Evolutionary conservation across 2,329 filamentous ascomycete species (phyloP), one percentile per base, ranked within the genome.

Genomic region (Diplocarpon rosae): DNA sequence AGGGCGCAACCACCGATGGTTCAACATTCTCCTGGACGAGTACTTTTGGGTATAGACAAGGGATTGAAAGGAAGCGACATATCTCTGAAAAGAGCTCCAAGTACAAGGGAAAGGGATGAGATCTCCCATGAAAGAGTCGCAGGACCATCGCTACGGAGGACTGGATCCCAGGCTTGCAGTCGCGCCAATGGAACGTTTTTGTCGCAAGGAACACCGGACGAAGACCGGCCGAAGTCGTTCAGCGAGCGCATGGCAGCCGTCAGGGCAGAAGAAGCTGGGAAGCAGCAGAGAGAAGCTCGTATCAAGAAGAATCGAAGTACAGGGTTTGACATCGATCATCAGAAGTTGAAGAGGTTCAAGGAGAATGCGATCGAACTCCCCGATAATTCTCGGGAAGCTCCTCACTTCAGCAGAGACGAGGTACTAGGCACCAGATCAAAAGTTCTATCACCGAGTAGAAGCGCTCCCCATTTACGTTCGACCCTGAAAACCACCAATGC

Each of bases 11-110:
- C 68, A 12, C 60, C 69, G 1, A 58, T 67, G 13, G 68, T 75
- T 12, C 80, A 78, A 30, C 77, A 73, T 20, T 95, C 89, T 1
- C 90, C 92, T 1, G 83, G 83, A 42, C 74, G 89, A 48, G 76
- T 92, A 12, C 65, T 87, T 14, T 64, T 96, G 13, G 90, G 92
- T 5, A 93, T 96, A 50, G 89, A 95, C 64, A 93, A 94, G 61
- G 88, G 87, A 1, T 67, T 89, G 30, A 83, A 73, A 55, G 88
- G 82, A 1, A 77, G 77, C 47, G 87, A 95, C 56, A 72, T 96
- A 28, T 95, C 89, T 2, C 67, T 96, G 24, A 92, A 85, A 63
- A 73, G 86, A 52, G 78, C 85, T 2, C 71, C 78, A 2, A 72
- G 66, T 46, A 59, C 69, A 27, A 67, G 65, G 43, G 68, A 59